Evolutionary conservation across 2,329 filamentous ascomycete genomes (phyloP), one percentile per base, ranked within the genome.

Genomic region (Penicillium sp.): DNA sequence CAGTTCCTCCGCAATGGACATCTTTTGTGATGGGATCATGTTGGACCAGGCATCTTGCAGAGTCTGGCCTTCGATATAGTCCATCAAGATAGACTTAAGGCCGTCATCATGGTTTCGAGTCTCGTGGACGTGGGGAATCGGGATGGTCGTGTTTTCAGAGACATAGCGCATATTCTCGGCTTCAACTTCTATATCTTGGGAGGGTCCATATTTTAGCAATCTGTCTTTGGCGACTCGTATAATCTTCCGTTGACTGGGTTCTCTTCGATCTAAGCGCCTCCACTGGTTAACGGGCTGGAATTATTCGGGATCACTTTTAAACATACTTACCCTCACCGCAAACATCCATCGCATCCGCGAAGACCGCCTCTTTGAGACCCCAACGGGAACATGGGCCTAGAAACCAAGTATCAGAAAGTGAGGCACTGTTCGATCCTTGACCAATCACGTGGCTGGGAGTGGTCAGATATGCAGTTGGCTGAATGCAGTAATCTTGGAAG

Each of bases 1-100:
- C 11, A 62, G 53, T 14, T 61, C 50, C 20, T 61, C 24, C 2
- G 55, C 35, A 26, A 61, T 29, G 2, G 42, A 52, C 5, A 38
- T 16, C 44, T 50, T 60, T 31, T 61, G 42, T 8, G 53, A 40
- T 10, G 47, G 26, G 13, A 45, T 46, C 53, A 61, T 45, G 22
- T n/a, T 18, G 3, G 6, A n/a, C 60, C 58, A 62, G n/a, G 52
- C 48, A 26, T 50, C 22, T 32, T 50, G 46, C 22, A 50, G 35
- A 16, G 51, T 53, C 5, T n/a, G 46, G n/a, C 38, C 38, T 31
- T 55, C 46, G n/a, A 55, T 44, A 38, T 40, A 48, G 20, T 53
- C 24, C 51, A 53, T 53, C 7, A 39, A n/a, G 7, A 53, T 53
- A 13, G 51, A 53, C 35, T 34, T 35, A 13, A 40, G 13, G 9